Evolutionary conservation across 768 basidiomycete species (phyloP), one percentile per base, ranked within the genome.

Genomic region (Lactarius sanguifluus): DNA sequence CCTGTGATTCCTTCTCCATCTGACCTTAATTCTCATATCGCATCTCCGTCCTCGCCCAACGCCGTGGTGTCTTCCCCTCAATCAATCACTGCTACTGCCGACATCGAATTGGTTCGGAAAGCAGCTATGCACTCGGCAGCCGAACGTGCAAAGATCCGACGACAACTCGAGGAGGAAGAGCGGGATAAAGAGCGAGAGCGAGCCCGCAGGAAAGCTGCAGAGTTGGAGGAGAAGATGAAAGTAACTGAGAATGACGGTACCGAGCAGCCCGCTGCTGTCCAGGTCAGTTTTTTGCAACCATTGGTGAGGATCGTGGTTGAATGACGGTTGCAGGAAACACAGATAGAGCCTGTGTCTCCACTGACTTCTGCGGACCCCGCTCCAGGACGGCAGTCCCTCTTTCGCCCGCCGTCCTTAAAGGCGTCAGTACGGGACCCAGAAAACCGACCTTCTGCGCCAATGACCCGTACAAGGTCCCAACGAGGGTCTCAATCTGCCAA

Each of bases 51-150:
- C 56, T 32, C 72, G 68, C 5, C 73, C 70, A 36, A 63, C 65
- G 40, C 54, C 59, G 34, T 62, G 70, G 23, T 71, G 63, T 28
- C 64, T 9, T 67, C 68, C 3, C 69, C 72, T 5, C 71, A 71
- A 28, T 20, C 70, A 9, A 47, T 72, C 13, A 59, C 69, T n/a
- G 45, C 73, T n/a, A 50, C 71, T 1, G 65, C 72, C 28, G 76
- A 76, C 64, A 34, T 90, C 36, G 89, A 92, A 59, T 85, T 85
- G 60, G 83, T 79, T n/a, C 82, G 84, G 64, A 90, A 90, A 74
- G 85, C 86, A 56, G 78, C 87, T 20, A 94, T 95, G 94, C 92
- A 93, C 66, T 83, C 76, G 62, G 91, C 91, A 7, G 94, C 94
- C 2, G 92, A 91, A 68, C 84, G 92, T 47, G 94, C 94, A 7